These are phyloP conservation scores for Acacia acuminata DNA, from an alignment of 306 rosid species.

Conservation along the genomic window DNA sequence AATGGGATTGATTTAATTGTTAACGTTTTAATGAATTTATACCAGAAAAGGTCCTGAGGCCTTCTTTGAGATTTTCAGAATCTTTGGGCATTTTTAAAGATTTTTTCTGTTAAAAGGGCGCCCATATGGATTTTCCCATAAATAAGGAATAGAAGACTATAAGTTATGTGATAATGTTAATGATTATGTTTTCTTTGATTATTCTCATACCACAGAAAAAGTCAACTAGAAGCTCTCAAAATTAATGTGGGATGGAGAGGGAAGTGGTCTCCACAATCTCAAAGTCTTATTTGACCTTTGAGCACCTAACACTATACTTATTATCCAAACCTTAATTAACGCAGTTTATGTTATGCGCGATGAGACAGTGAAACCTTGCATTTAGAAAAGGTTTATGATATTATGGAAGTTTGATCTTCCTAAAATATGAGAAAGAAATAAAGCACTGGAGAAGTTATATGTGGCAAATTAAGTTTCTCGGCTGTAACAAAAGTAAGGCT, in stretches of 20 bases:
- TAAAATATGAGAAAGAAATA: not conserved
- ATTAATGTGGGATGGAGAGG: conserved; percentile 45
- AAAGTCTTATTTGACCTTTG: not conserved
- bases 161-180: conserved; percentile 46
- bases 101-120: too few relatives aligned
- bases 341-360: not conserved
- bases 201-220: conserved; percentile 53
- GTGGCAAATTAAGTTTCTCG: not conserved
- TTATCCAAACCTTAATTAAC: not conserved
- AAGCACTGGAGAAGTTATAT: not conserved
- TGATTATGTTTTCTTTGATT: conserved; percentile 48
- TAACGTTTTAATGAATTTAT: too few relatives aligned
- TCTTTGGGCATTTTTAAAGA: too few relatives aligned
- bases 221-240: conserved; percentile 40
- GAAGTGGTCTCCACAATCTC: not conserved
- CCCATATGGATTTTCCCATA: too few relatives aligned
- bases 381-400: not conserved
- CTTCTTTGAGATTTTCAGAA: too few relatives aligned
- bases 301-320: not conserved
- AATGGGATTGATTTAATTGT: too few relatives aligned
- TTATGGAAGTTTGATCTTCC: not conserved
- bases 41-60: too few relatives aligned
- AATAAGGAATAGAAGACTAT: too few relatives aligned
- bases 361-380: not conserved
- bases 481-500: not conserved